Conservation (phyloP, 768 basidiomycete genomes). For the Tulasnella sp. region DNA sequence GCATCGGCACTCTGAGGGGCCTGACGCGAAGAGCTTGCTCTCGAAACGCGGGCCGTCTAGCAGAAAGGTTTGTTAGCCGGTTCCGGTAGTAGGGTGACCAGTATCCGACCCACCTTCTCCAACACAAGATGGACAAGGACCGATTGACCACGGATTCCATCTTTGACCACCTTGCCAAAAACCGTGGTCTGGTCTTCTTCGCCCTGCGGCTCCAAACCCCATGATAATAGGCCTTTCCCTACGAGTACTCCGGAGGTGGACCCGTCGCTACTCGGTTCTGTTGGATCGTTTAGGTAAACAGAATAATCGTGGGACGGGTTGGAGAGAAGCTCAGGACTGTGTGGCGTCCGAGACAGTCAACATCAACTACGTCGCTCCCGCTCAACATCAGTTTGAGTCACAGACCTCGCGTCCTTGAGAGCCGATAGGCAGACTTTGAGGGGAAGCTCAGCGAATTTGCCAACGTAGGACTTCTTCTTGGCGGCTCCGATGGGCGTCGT, state of each 20-base stretch:
- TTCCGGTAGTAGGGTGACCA: too few relatives aligned
- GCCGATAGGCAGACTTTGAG: slow-evolving; percentile 6
- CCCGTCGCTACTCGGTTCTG: background rate
- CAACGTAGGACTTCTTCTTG: slow-evolving; percentile 17
- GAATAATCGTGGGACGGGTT: slow-evolving; percentile 18
- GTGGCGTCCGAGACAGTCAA: background rate
- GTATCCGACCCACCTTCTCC: background rate
- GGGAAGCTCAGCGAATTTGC: slow-evolving; percentile 22
- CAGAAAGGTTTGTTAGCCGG: background rate
- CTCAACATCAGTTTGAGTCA: background rate
- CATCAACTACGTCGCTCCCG: background rate
- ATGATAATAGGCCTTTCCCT: slow-evolving; percentile 19
- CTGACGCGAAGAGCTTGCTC: background rate
- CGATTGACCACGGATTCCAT: slow-evolving; percentile 25
- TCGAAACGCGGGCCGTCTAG: slow-evolving; percentile 1
- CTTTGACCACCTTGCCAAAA: slow-evolving; percentile 25
- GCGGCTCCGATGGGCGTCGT: background rate
- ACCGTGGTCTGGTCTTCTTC: background rate
- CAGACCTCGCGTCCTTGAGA: slow-evolving; percentile 21
- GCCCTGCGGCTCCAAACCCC: background rate
- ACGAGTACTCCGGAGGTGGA: slow-evolving; percentile 20
- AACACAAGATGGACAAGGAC: slow-evolving; percentile 14
- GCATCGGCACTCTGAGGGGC: background rate
- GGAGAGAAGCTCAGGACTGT: slow-evolving; percentile 21
- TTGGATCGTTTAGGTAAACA: slow-evolving; percentile 25